Conservation (phyloP, 2,329 filamentous ascomycete genomes). For the Pestalotiopsis sp. region DNA sequence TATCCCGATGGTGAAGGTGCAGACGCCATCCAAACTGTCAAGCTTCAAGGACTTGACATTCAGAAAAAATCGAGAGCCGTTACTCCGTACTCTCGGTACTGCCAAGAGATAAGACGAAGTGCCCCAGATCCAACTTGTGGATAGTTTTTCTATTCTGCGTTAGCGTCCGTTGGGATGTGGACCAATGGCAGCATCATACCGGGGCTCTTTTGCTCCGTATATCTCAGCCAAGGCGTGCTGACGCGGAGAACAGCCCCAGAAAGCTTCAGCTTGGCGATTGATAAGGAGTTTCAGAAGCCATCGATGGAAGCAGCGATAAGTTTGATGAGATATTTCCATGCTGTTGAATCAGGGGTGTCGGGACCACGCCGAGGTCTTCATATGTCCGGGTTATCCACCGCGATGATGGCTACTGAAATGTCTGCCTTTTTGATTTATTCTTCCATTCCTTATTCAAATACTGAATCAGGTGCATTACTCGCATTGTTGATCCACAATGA, state of each 20-base stretch:
- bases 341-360: not conserved
- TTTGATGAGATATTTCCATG: not conserved
- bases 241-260: not conserved
- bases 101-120: constrained; percentile 11
- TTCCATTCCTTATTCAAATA: not conserved
- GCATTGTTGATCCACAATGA: not conserved
- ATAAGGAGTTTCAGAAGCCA: not conserved
- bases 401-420: not conserved
- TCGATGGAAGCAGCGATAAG: constrained; percentile 1
- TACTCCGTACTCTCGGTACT: not conserved
- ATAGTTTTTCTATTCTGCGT: constrained; percentile 9
- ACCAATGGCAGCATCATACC: not conserved
- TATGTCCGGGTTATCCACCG: not conserved
- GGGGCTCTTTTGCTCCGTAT: not conserved
- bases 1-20: not conserved
- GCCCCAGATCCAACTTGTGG: not conserved
- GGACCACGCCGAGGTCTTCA: not conserved
- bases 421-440: not conserved
- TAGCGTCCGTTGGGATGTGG: not conserved
- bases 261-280: not conserved
- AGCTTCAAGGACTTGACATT: not conserved
- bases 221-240: not conserved
- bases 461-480: not conserved
- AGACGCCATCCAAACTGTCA: not conserved
- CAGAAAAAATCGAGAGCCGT: not conserved